Percentiles rank a stretch among this genome's conserved stretches.
phyloP scores from a whole-genome alignment of 768 basidiomycete species.

The Boletellus ananiceps region DNA sequence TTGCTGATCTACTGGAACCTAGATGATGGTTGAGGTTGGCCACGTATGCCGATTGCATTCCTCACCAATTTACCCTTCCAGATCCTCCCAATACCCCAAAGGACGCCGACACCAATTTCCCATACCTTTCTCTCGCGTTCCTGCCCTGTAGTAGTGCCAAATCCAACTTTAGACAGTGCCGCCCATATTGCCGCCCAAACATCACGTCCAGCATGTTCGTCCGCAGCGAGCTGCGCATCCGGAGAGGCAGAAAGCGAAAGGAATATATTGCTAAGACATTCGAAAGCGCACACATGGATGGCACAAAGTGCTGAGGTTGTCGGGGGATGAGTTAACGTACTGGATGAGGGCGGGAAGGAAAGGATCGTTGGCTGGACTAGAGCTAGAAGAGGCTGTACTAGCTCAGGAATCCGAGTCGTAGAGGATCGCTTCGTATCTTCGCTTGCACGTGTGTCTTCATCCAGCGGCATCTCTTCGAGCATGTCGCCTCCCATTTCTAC shows the following conservation, averaged over 20 bases:
- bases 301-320: conserved; percentile 82
- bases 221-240: conserved; percentile 38
- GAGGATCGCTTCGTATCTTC: conserved; percentile 29
- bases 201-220: conserved; percentile 44
- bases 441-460: conserved; percentile 15
- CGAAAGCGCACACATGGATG: conserved; percentile 80
- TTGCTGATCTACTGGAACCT: conserved; percentile 60
- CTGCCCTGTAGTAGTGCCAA: conserved; percentile 55
- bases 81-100: conserved; percentile 83
- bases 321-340: conserved; percentile 76
- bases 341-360: conserved; percentile 73
- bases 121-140: conserved; percentile 73
- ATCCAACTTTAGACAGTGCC: conserved; percentile 55
- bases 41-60: not conserved
- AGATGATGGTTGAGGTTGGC: conserved; percentile 5
- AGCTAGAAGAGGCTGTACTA: conserved; percentile 64
- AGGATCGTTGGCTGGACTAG: conserved; percentile 72
- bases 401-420: conserved; percentile 43
- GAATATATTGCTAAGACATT: conserved; percentile 88
- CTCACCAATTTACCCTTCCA: conserved; percentile 67
- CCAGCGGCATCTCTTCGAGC: conserved; percentile 22
- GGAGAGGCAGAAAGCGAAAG: conserved; percentile 59
- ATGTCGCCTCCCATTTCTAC: conserved; percentile 34
- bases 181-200: conserved; percentile 69
- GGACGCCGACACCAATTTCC: conserved; percentile 72